phyloP scores from a whole-genome alignment of 768 basidiomycete species.

The Phlebiopsis gigantea region DNA sequence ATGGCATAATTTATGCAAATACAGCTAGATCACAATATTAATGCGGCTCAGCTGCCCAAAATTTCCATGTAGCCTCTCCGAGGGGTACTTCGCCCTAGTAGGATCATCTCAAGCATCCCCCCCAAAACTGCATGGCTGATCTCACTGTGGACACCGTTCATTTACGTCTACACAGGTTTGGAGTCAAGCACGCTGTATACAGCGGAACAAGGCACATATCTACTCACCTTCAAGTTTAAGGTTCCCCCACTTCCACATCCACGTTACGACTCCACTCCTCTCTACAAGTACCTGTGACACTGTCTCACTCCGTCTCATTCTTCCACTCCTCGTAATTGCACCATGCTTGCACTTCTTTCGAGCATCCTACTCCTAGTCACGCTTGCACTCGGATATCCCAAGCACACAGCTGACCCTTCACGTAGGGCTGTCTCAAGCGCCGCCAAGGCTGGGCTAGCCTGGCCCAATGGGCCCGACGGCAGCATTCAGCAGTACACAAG shows the following conservation, averaged over 20 bases:
- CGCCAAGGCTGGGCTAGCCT: constrained; percentile 47
- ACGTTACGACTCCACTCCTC: background rate
- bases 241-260: background rate
- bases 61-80: too few species aligned
- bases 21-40: background rate
- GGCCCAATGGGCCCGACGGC: constrained; percentile 39
- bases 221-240: background rate
- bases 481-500: constrained; percentile 37
- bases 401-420: background rate
- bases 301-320: background rate
- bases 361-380: background rate
- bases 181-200: too few species aligned
- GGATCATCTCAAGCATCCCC: too few species aligned
- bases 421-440: constrained; percentile 20
- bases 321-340: too few species aligned
- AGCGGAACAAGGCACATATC: too few species aligned
- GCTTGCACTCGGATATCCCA: background rate
- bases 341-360: background rate
- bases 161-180: too few species aligned
- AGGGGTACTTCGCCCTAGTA: too few species aligned
- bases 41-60: background rate
- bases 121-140: too few species aligned
- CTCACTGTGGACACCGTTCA: too few species aligned
- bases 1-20: background rate
- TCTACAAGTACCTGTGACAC: background rate